Conservation (phyloP, 2,329 filamentous ascomycete genomes). For the Onygenales sp. region DNA sequence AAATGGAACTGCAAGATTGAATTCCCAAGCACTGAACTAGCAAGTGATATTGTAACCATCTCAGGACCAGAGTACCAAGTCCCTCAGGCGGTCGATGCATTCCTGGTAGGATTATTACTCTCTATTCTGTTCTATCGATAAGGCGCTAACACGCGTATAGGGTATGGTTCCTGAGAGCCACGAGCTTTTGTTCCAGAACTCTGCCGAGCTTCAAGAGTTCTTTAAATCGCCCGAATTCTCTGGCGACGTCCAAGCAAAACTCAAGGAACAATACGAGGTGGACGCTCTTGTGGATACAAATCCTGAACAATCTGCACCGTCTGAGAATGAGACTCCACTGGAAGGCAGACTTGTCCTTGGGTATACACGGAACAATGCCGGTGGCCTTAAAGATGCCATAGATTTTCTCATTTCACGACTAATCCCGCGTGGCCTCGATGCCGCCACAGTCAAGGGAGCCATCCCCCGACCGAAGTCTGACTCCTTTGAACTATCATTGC, state of each 20-base stretch:
- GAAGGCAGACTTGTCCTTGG: conserved; percentile 56
- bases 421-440: conserved; percentile 80
- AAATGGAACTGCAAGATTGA: conserved; percentile 99
- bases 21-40: conserved; percentile 94
- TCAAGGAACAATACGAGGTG: conserved; percentile 87
- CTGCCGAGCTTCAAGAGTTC: conserved; percentile 66
- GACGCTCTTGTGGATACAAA: conserved; percentile 61
- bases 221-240: conserved; percentile 74
- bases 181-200: conserved; percentile 74
- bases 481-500: conserved; percentile 93
- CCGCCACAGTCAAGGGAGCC: conserved; percentile 79
- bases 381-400: conserved; percentile 88
- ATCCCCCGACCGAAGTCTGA: conserved; percentile 98
- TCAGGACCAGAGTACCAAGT: conserved; percentile 98
- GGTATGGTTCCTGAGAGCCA: conserved; percentile 97
- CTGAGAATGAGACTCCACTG: conserved; percentile 37
- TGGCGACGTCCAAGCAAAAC: conserved; percentile 68
- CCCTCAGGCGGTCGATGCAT: conserved; percentile 89
- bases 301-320: conserved; percentile 21
- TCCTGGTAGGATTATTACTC: conserved; percentile 51
- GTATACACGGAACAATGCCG: conserved; percentile 95
- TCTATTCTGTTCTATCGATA: not conserved
- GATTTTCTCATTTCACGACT: conserved; percentile 84
- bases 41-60: conserved; percentile 90
- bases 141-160: conserved; percentile 34